These are phyloP conservation scores for Saccharomyces hybrid DNA, from an alignment of 1,139 yeast genomes.

Conservation along the genomic window DNA sequence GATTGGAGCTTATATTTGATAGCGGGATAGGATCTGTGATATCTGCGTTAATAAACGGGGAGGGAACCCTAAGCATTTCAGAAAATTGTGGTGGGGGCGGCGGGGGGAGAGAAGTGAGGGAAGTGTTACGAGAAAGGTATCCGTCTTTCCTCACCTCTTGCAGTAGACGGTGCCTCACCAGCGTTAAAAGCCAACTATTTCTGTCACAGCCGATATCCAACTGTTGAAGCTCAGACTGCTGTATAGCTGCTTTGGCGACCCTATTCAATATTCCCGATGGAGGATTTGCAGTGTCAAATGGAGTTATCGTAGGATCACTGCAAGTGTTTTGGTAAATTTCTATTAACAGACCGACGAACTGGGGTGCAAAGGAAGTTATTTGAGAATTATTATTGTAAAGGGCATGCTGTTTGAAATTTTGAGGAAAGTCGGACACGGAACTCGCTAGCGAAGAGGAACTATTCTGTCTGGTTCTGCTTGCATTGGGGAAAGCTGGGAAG, in stretches of 20 bases:
- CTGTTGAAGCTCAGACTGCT: slow-evolving; percentile 16
- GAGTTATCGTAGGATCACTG: slow-evolving; percentile 32
- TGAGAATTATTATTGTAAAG: slow-evolving; percentile 1
- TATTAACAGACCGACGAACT: slow-evolving; percentile 24
- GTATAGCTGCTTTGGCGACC: slow-evolving; percentile 27
- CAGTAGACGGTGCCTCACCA: slow-evolving; percentile 24
- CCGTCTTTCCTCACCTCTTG: slow-evolving; percentile 28
- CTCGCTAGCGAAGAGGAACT: slow-evolving; percentile 5
- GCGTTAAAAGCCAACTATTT: slow-evolving; percentile 22
- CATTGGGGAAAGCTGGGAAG: slow-evolving; percentile 1
- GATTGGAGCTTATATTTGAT: not conserved
- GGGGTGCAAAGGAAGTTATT: slow-evolving; percentile 14
- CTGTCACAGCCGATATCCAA: slow-evolving; percentile 26
- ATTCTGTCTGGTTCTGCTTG: slow-evolving; percentile 3
- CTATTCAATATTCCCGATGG: slow-evolving; percentile 31
- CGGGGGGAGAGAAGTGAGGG: slow-evolving; percentile 16
- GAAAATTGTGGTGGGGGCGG: slow-evolving; percentile 14
- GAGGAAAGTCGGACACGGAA: slow-evolving; percentile 4
- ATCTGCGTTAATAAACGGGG: not conserved
- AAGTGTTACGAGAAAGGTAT: slow-evolving; percentile 21
- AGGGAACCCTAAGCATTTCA: slow-evolving; percentile 8
- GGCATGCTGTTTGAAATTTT: slow-evolving; percentile 2
- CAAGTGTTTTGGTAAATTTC: slow-evolving; percentile 27
- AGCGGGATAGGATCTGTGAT: not conserved
- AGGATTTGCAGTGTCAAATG: slow-evolving; percentile 31